Percentiles rank a stretch among this genome's conserved stretches.
Conservation (phyloP, 2,329 filamentous ascomycete species). For the Zarea fungicola region DNA sequence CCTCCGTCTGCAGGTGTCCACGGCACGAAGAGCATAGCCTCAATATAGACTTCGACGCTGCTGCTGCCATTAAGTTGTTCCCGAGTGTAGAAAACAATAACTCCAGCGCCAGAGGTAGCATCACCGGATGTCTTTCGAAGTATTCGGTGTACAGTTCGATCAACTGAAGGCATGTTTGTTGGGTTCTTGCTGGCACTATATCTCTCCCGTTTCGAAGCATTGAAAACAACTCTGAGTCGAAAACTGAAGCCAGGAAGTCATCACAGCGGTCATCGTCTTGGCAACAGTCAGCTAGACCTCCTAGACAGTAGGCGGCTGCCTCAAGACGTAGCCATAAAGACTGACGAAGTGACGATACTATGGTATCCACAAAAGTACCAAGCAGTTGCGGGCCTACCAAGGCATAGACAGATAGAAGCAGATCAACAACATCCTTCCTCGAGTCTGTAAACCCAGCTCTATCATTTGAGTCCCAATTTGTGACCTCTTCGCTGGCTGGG, state of each 20-base stretch:
- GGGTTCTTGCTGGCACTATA: constrained; percentile 55
- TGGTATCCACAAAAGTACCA: constrained; percentile 50
- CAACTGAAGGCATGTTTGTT: constrained; percentile 63
- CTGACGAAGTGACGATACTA: constrained; percentile 43
- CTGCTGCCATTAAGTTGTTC: constrained; percentile 55
- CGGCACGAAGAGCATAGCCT: constrained; percentile 73
- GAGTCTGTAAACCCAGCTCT: constrained; percentile 65
- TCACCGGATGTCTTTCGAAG: constrained; percentile 64
- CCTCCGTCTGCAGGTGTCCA: constrained; percentile 59
- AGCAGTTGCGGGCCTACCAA: constrained; percentile 53
- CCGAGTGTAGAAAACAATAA: constrained; percentile 68
- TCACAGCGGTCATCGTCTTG: constrained; percentile 55
- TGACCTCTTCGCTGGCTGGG: constrained; percentile 52
- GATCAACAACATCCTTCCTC: constrained; percentile 72
- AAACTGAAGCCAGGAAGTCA: constrained; percentile 53
- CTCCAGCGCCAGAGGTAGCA: constrained; percentile 65
- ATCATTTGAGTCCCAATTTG: constrained; percentile 65
- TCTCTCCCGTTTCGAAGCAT: constrained; percentile 45
- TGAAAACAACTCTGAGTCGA: constrained; percentile 54
- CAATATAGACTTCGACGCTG: constrained; percentile 69
- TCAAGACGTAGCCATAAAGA: constrained; percentile 56
- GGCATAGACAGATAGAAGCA: constrained; percentile 67
- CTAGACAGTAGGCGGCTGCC: constrained; percentile 57
- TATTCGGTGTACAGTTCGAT: constrained; percentile 72
- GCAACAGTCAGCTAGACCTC: constrained; percentile 61